These are phyloP conservation scores for Aspergillus novoparasiticus DNA, from an alignment of 2,329 filamentous ascomycete species.

Conservation along the genomic window DNA sequence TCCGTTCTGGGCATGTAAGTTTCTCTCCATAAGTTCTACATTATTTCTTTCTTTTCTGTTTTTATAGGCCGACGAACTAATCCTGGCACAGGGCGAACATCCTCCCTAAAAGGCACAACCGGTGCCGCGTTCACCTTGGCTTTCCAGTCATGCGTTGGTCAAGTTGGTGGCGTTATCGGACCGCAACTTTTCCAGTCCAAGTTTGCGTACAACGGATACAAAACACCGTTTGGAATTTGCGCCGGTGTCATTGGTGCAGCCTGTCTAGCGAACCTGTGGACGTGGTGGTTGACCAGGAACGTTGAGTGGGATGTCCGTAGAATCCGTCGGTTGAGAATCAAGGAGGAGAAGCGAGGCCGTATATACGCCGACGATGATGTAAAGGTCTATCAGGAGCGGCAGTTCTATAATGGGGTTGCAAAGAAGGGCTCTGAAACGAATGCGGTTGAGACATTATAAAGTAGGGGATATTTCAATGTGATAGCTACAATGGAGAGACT, in stretches of 20 bases:
- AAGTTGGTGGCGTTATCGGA: conserved; percentile 15
- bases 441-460: not conserved
- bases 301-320: conserved; percentile 6
- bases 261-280: conserved; percentile 15
- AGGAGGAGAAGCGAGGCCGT: conserved; percentile 10
- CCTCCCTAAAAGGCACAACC: conserved; percentile 12
- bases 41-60: not conserved
- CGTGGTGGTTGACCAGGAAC: conserved; percentile 14
- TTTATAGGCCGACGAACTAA: not conserved
- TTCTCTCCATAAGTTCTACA: not conserved
- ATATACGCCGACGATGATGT: conserved; percentile 15
- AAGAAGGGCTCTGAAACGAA: not conserved
- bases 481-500: too few species aligned
- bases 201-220: conserved; percentile 16
- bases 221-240: conserved; percentile 15
- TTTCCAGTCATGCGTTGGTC: conserved; percentile 17
- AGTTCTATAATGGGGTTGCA: conserved; percentile 6
- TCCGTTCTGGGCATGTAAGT: conserved; percentile 20
- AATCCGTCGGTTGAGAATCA: not conserved
- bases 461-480: not conserved
- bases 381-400: conserved; percentile 10
- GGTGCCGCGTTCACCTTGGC: conserved; percentile 14
- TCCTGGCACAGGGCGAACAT: not conserved
- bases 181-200: conserved; percentile 13
- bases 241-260: conserved; percentile 8